phyloP scores from a whole-genome alignment of 1,139 yeast species.

The Blastobotrys arbuscula region DNA sequence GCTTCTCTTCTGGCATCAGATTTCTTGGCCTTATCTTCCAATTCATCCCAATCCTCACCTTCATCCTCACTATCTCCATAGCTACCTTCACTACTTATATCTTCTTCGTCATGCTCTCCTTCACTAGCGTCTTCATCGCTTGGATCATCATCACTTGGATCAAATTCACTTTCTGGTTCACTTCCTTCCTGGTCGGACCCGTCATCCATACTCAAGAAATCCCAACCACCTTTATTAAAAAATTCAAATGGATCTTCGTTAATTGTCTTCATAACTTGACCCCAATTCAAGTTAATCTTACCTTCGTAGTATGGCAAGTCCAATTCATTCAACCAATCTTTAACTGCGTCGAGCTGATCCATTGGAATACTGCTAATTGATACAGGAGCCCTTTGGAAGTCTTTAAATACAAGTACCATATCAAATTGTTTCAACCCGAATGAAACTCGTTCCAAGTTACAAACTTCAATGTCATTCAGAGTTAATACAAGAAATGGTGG shows the following conservation, averaged over 20 bases:
- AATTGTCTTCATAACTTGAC: conserved; percentile 89
- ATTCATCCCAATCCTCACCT: conserved; percentile 38
- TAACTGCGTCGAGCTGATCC: conserved; percentile 85
- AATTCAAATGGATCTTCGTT: conserved; percentile 91
- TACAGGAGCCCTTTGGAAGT: conserved; percentile 77
- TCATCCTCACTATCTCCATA: conserved; percentile 27
- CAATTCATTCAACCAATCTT: conserved; percentile 93
- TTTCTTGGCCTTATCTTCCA: conserved; percentile 34
- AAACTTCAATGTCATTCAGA: conserved; percentile 86
- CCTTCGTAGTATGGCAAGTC: conserved; percentile 95
- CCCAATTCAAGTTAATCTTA: conserved; percentile 94
- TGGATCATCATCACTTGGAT: conserved; percentile 32
- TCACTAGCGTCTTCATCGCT: conserved; percentile 29
- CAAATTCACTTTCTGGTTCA: conserved; percentile 37
- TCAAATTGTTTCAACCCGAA: conserved; percentile 96
- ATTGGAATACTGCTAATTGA: conserved; percentile 94
- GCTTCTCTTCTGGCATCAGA: conserved; percentile 25
- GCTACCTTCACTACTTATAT: conserved; percentile 14
- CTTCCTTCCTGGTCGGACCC: conserved; percentile 46
- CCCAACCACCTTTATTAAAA: conserved; percentile 89
- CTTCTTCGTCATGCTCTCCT: conserved; percentile 33
- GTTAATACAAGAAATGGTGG: conserved; percentile 93
- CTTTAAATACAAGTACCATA: conserved; percentile 90
- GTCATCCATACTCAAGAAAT: conserved; percentile 62
- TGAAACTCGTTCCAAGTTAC: conserved; percentile 94